Base-by-base conservation (phyloP, 1,139 yeast genomes). In the Taphrina flavorubra region DNA sequence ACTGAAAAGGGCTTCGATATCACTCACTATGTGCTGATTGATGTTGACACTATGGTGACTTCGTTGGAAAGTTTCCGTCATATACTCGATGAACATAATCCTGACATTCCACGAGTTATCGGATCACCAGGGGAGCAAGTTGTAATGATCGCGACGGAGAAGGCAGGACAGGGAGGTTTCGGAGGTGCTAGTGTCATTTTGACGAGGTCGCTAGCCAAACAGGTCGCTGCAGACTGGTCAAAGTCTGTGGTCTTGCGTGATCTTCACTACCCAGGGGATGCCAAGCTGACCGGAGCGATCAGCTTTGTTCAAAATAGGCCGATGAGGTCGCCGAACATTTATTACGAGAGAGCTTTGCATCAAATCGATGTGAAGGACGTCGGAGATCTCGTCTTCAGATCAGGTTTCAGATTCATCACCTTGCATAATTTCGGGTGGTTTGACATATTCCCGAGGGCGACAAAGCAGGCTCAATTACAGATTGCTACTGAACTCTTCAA, bases 271-370 rank as follows among this genome's bases (percentile, higher is more conserved):
- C 16, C 51, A n/a, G 51, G 36, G 13, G 36, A 49, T n/a, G 31
- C 13, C 20, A 49, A 16, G 53, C 36, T 49, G 10, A 25, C 53
- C 10, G 36, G 53, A 11, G 53, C 36, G 14, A 49, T 49, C 31
- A 25, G 36, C 53, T 49, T 20, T 49, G 53, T 49, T 8, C 53
- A 49, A n/a, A 25, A 25, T n/a, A 8, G 53, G 53, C n/a, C 53
- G n/a, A 8, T n/a, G 36, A 49, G 53, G 53, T 18, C 53, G 13
- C 53, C 36, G n/a, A 49, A 20, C 53, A 49, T 49, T n/a, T 49
- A 49, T n/a, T 20, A 49, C 37, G 53, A 49, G n/a, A 6, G 34
- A 11, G 31, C 34, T 20, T 20, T 49, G 13, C 53, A 20, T 49
- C 53, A 49, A 34, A 10, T 20, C 53, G 53, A 49, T 25, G n/a